Evolutionary conservation across 345 rosid species (phyloP).

Genomic region (Toxicodendron radicans): DNA sequence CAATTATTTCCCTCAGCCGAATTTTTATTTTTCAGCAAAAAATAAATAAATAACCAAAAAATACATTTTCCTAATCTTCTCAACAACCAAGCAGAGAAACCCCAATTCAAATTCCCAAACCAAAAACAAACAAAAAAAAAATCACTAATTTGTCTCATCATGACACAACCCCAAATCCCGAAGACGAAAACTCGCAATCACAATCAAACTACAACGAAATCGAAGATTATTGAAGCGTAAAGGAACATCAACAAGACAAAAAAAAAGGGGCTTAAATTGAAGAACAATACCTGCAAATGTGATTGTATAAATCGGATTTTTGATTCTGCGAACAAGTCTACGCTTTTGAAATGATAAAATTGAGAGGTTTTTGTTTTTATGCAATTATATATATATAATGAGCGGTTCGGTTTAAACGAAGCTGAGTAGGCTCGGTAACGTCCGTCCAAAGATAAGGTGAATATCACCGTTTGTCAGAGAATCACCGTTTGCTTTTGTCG

Average conservation of each 20-base stretch:
- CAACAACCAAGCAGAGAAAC: not conserved
- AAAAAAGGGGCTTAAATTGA: not conserved
- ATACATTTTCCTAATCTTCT: not conserved
- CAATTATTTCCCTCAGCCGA: not conserved
- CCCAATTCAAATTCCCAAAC: conserved; percentile 2
- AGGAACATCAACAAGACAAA: not conserved
- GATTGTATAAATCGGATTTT: not conserved
- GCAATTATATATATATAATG: too few relatives aligned
- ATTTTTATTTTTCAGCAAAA: not conserved
- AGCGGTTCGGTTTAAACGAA: conserved; percentile 8
- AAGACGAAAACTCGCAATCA: not conserved
- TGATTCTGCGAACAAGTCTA: conserved; percentile 3
- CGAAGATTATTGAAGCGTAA: not conserved
- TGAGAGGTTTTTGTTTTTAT: not conserved
- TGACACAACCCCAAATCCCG: not conserved
- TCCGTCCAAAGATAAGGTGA: conserved; percentile 13
- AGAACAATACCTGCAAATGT: conserved; percentile 3
- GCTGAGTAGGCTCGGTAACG: conserved; percentile 11
- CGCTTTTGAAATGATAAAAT: conserved; percentile 6
- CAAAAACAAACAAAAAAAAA: not conserved
- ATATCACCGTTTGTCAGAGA: conserved; percentile 2
- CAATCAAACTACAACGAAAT: not conserved
- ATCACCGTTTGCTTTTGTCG: not conserved
- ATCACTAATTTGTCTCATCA: not conserved
- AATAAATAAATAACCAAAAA: not conserved